These are phyloP conservation scores for Fonsecaea pugnacius DNA, from an alignment of 2,329 filamentous ascomycete species.

Conservation along the genomic window DNA sequence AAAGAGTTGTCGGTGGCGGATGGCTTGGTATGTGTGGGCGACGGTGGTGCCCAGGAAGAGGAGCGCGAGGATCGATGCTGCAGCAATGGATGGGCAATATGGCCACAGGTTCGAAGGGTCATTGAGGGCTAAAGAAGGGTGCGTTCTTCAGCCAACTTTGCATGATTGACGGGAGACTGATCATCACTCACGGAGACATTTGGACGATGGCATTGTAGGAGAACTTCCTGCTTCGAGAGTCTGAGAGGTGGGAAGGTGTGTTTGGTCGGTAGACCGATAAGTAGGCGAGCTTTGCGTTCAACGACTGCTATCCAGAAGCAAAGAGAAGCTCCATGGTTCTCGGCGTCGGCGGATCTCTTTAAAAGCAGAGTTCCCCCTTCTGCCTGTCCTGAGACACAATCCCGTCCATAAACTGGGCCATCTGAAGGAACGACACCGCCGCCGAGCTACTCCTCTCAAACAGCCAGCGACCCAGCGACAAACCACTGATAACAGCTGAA, in stretches of 20 bases:
- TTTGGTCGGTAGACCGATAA: not conserved
- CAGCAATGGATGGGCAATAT: conserved; percentile 6
- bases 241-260: not conserved
- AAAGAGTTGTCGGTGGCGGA: conserved; percentile 2
- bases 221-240: not conserved
- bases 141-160: not conserved
- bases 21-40: not conserved
- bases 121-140: not conserved
- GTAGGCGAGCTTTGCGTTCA: not conserved
- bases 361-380: not conserved
- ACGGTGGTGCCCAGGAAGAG: not conserved
- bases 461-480: not conserved
- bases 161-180: not conserved
- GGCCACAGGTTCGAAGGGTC: conserved; percentile 5
- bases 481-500: not conserved
- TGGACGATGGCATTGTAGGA: not conserved
- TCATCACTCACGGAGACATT: not conserved
- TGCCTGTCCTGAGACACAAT: not conserved
- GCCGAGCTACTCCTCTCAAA: not conserved
- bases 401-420: not conserved
- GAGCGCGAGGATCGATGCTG: conserved; percentile 2
- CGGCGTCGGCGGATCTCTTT: not conserved
- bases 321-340: not conserved
- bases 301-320: not conserved
- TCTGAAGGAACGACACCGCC: not conserved